These are phyloP conservation scores for Chaetoceros muelleri DNA, from an alignment of 108 stramenopile species.

Conservation along the genomic window DNA sequence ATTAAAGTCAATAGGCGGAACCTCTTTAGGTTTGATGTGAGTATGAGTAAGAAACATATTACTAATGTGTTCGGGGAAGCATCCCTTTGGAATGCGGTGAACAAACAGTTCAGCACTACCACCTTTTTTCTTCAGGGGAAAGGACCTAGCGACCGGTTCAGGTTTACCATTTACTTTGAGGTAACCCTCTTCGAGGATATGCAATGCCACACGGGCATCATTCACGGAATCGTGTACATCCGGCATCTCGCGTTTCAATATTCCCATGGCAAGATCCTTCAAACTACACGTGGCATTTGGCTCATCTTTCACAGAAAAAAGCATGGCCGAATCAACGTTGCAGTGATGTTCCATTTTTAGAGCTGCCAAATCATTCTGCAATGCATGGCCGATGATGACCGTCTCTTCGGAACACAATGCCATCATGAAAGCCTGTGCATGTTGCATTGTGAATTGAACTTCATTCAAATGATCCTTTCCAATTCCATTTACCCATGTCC, in stretches of 20 bases:
- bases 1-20: constrained; percentile 47
- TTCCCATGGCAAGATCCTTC: constrained; percentile 48
- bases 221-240: constrained; percentile 80
- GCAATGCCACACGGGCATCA: constrained; percentile 66
- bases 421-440: constrained; percentile 90
- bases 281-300: constrained; percentile 42
- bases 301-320: constrained; percentile 51
- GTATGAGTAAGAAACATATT: constrained; percentile 69
- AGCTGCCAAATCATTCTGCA: constrained; percentile 85
- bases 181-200: constrained; percentile 39
- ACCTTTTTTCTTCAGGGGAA: constrained; percentile 9
- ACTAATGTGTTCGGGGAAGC: constrained; percentile 32
- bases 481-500: constrained; percentile 89
- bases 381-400: constrained; percentile 88
- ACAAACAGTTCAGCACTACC: constrained; percentile 38
- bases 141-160: constrained; percentile 38
- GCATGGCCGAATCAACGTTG: constrained; percentile 79
- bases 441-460: constrained; percentile 83
- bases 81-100: constrained; percentile 62
- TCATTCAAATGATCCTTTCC: constrained; percentile 59
- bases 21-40: constrained; percentile 33
- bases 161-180: constrained; percentile 38
- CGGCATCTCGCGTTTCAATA: constrained; percentile 68
- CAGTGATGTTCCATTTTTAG: constrained; percentile 77
- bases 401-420: constrained; percentile 86